Evolutionary conservation across 371 early-diverging fungal species (phyloP).

Genomic region (Mortierella sp.): DNA sequence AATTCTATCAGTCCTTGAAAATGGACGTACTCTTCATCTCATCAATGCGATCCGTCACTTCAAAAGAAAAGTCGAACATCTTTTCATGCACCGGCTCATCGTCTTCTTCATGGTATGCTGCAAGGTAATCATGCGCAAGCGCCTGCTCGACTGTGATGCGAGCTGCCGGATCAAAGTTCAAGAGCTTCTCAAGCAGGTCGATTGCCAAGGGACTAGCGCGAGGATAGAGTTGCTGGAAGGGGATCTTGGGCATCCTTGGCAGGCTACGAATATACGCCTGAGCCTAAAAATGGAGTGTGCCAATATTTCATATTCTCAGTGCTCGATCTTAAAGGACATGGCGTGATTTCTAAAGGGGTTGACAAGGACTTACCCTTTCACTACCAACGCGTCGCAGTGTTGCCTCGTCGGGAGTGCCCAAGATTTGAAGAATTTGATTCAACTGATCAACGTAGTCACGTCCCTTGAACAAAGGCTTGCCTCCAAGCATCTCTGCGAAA

Average conservation of each 20-base stretch:
- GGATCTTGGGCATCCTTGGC: conserved; percentile 89
- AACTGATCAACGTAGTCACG: conserved; percentile 99
- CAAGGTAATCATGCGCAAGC: conserved; percentile 81
- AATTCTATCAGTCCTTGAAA: not conserved
- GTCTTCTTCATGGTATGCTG: conserved; percentile 80
- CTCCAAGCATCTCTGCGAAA: conserved; percentile 95
- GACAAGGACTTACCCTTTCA: conserved; percentile 65
- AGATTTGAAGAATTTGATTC: conserved; percentile 95
- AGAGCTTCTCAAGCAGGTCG: conserved; percentile 81
- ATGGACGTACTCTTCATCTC: conserved; percentile 83
- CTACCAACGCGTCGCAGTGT: conserved; percentile 87
- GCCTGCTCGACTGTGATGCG: conserved; percentile 88
- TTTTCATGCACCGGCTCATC: conserved; percentile 79
- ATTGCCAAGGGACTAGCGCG: conserved; percentile 76
- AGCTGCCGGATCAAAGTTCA: conserved; percentile 83
- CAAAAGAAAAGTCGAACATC: conserved; percentile 94
- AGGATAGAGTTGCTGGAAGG: conserved; percentile 87
- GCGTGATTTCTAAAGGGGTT: no score
- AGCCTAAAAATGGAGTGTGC: conserved; percentile 69
- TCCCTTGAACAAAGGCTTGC: conserved; percentile 90
- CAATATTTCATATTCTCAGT: no score
- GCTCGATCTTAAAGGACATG: no score
- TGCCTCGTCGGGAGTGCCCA: conserved; percentile 98
- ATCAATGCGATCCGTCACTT: conserved; percentile 83
- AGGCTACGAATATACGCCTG: conserved; percentile 95